Evolutionary conservation across 2,329 filamentous ascomycete genomes (phyloP).

Genomic region (Botrytis fragariae): DNA sequence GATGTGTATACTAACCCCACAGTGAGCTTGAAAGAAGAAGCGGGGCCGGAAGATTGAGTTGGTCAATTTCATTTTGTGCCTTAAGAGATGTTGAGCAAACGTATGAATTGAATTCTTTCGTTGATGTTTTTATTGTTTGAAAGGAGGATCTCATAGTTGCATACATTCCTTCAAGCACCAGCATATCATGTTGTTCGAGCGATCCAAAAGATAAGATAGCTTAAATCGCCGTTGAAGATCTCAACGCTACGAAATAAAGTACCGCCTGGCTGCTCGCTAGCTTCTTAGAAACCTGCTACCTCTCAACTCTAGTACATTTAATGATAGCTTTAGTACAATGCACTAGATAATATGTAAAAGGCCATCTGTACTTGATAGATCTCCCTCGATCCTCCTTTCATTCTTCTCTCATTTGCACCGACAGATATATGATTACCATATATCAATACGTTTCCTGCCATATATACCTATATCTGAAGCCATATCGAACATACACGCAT

Average conservation of each 20-base stretch:
- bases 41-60: not conserved
- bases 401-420: not conserved
- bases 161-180: not conserved
- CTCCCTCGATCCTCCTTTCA: not conserved
- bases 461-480: not conserved
- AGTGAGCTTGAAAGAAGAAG: not conserved
- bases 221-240: not conserved
- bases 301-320: not conserved
- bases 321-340: not conserved
- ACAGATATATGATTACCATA: not conserved
- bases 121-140: not conserved
- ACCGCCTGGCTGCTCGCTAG: not conserved
- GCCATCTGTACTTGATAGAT: not conserved
- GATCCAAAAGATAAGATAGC: not conserved
- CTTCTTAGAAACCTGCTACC: not conserved
- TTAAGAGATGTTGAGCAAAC: not conserved
- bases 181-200: not conserved
- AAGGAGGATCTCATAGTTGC: not conserved
- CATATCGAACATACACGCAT: not conserved
- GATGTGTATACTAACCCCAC: not conserved
- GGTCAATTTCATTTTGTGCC: not conserved
- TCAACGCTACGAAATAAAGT: not conserved
- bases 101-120: not conserved
- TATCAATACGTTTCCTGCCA: not conserved
- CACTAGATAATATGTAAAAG: not conserved